These are phyloP conservation scores for Chytriomyces sp. DNA, from an alignment of 192 early-diverging fungal genomes.

Conservation along the genomic window DNA sequence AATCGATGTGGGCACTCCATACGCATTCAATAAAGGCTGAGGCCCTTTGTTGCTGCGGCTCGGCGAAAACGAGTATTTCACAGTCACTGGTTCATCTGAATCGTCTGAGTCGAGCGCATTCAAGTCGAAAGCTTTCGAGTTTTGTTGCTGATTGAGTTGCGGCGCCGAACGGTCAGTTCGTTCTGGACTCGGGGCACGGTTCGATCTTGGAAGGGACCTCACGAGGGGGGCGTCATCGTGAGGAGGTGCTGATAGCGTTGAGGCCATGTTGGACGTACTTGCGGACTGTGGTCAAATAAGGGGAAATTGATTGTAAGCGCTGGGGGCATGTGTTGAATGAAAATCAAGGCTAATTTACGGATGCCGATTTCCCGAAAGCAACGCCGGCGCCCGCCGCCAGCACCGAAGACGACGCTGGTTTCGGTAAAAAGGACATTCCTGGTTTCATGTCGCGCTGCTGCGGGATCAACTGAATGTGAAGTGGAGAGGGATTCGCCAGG, in stretches of 20 bases:
- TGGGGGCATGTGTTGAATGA: too few species aligned
- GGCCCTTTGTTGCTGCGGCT: constrained; percentile 22
- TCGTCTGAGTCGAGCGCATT: constrained; percentile 12
- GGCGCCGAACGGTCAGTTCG: background rate
- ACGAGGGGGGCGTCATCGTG: too few species aligned
- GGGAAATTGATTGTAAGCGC: too few species aligned
- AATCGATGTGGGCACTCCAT: constrained; percentile 67
- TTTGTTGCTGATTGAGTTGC: constrained; percentile 17
- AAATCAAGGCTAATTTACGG: too few species aligned
- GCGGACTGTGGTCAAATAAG: background rate
- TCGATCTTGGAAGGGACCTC: too few species aligned
- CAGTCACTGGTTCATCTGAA: constrained; percentile 6
- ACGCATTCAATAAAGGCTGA: constrained; percentile 70
- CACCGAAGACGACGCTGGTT: constrained; percentile 10
- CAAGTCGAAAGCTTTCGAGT: constrained; percentile 29
- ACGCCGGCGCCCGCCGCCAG: too few species aligned
- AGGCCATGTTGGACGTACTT: background rate
- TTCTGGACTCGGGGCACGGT: too few species aligned
- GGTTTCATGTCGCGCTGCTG: constrained; percentile 34
- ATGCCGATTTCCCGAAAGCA: too few species aligned
- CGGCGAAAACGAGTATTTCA: constrained; percentile 26
- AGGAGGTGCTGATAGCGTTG: background rate
- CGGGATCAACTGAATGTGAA: constrained; percentile 34
- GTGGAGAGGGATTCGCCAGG: constrained; percentile 25
- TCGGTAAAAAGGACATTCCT: constrained; percentile 37